Evolutionary conservation across 345 rosid species (phyloP), one percentile per base, ranked within the genome.

Genomic region (Erucastrum elatum): DNA sequence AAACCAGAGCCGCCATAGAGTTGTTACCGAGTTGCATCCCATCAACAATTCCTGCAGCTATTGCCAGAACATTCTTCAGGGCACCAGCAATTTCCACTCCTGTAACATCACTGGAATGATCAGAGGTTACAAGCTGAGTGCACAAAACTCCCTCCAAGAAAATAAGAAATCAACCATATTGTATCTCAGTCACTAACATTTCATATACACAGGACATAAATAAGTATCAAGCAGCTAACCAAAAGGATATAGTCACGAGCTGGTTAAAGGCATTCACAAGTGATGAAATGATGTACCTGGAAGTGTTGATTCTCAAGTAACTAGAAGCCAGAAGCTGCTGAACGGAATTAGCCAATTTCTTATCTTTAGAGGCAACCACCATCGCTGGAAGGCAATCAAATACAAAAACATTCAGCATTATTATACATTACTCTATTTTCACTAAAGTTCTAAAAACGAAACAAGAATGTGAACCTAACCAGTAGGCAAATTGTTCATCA

Each of bases 61-160:
- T 94, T 39, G 98, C 97, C 12, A 94, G 87, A 60, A 94, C 97
- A 84, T 91, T 94, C 86, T 94, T 91, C 39, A 94, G 87, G 26
- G 98, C 98, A 76, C 97, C 98, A 5, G 97, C 93, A 77, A 91
- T 94, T 87, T 94, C 96, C 80, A 94, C 96, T 81, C 97, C 97
- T 86, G 89, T 91, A 79, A 94, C 97, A 87, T 94, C 97, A 86
- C 97, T 94, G 96, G 84, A 88, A 81, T 85, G 78, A 88, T 91
- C 87, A 89, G 91, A 84, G 81, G 88, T 90, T 86, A 87, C 88
- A 85, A 82, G 79, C 87, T 88, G 94, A 82, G 80, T 86, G 77
- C 78, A 80, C 53, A 67, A 56, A 68, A 74, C 62, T 78, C 34
- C 82, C 65, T 11, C 68, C n/a, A 72, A 25, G 31, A 72, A 29